Evolutionary conservation across 2,329 filamentous ascomycete genomes (phyloP), one percentile per base, ranked within the genome.

Genomic region (Monosporascus sp.): DNA sequence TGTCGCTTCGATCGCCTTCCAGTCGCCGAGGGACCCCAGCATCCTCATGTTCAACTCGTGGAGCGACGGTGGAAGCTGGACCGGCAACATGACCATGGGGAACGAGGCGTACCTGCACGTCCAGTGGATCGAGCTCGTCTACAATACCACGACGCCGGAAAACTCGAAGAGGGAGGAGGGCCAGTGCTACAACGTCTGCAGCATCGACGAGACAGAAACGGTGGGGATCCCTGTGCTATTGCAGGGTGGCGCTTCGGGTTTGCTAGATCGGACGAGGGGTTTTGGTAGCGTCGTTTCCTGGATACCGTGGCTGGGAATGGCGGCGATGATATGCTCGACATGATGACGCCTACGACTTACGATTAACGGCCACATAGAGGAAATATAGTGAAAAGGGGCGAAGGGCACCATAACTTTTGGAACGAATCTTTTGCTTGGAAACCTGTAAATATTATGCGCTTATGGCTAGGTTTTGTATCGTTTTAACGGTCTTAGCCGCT

Each of bases 111-210:
- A 74, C 55, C 70, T 85, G 60, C 79, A 85, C 61, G 74, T 86
- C 18, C 78, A 83, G 68, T 85, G 81, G 82, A 76, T 85, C 45
- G 80, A 85, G 61, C 73, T 85, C 67, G 72, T 81, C 22, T 85
- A 79, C 61, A 80, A 81, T 57, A 65, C 61, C 9, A 37, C 38
- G 34, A 49, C 11, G 27, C n/a, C 3, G 27, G 44, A 50, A 6
- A 38, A 50, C 18, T 46, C 31, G 46, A 62, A 60, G 27, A 57
- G 58, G 48, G 60, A 54, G 27, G 56, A 57, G 11, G 57, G 24
- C 20, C 47, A 47, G 45, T 70, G 63, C 57, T 53, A 53, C 20
- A 60, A 57, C 42, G 65, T 66, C 24, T 70, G 64, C 54, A 75
- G 65, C 47, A 67, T 70, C 54, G 69, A 71, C 57, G 64, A 69